Evolutionary conservation across 2,329 filamentous ascomycete species (phyloP), one percentile per base, ranked within the genome.

Genomic region (Talaromyces atroroseus): DNA sequence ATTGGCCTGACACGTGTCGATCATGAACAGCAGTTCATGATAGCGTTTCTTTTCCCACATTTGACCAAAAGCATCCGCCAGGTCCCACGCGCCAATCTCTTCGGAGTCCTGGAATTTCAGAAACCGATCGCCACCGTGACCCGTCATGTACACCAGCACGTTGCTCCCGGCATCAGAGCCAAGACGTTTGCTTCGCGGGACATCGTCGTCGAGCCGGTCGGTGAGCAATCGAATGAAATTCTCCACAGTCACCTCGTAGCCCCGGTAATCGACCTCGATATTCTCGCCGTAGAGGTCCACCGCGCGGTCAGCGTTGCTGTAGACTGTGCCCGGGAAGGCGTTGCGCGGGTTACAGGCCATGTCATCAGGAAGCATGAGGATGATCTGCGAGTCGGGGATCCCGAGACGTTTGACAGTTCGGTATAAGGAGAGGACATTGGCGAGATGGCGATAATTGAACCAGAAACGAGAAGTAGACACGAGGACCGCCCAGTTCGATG

Each of bases 41-140:
- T 97, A 99, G 79, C 94, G 87, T 78, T 95, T 95, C 84, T 99
- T 99, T 81, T 99, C 94, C 89, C 92, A 96, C 94, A 99, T 99
- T 78, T 99, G 92, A 74, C 95, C 91, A 71, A 99, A 97, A 0
- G 94, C 94, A 73, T 99, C 90, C 5, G 95, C 94, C 57, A 99
- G 78, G 75, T 99, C 94, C 71, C 95, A 96, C 0, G 91, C 91
- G 56, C 90, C 92, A 63, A 99, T 97, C 75, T 99, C 94, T 72
- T 99, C 94, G 6, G 91, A 90, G 65, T 99, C 94, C 73, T 99
- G 94, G 68, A 99, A 99, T 72, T 99, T 99, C 58, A 99, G 76
- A 66, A 99, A 99, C 75, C 96, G 92, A 70, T 97, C 96, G 18
- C 94, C 94, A 32, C 94, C 94, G 67, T 99, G 94, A 0, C 94